Conservation (phyloP, 2,329 filamentous ascomycete genomes). For the Allantophomopsis lycopodina region DNA sequence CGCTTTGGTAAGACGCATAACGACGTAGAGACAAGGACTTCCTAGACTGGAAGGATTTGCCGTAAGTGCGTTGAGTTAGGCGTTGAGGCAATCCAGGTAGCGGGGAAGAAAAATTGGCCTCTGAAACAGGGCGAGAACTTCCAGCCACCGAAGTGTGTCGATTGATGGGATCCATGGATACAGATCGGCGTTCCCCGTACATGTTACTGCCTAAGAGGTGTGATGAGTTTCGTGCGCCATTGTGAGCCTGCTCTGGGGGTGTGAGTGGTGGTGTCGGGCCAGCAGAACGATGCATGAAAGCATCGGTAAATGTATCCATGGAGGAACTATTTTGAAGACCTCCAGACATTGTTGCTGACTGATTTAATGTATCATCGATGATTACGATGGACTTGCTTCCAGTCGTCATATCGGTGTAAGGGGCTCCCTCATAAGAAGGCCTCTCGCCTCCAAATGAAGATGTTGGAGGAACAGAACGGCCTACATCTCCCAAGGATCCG, state of each 20-base stretch:
- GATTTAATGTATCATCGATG: conserved; percentile 39
- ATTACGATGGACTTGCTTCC: conserved; percentile 90
- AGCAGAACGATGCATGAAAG: conserved; percentile 30
- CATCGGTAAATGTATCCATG: conserved; percentile 37
- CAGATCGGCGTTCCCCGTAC: conserved; percentile 15
- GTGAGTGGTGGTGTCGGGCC: conserved; percentile 49
- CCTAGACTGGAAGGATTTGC: conserved; percentile 26
- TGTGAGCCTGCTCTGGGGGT: conserved; percentile 30
- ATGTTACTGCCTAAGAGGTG: conserved; percentile 35
- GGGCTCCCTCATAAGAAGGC: conserved; percentile 5
- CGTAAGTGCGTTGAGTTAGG: conserved; percentile 7
- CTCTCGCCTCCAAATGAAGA: conserved; percentile 8
- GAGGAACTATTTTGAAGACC: conserved; percentile 26
- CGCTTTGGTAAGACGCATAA: conserved; percentile 47
- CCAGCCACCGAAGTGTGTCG: conserved; percentile 10
- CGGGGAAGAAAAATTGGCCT: conserved; percentile 12
- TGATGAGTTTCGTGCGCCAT: conserved; percentile 39
- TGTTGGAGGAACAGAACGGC: conserved; percentile 13
- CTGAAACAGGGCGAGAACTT: conserved; percentile 9
- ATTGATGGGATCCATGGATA: conserved; percentile 17
- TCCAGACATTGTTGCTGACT: conserved; percentile 33
- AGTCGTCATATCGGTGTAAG: conserved; percentile 31
- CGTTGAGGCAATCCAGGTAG: conserved; percentile 9
- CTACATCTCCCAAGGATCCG: conserved; percentile 3
- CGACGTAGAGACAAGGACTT: conserved; percentile 38